Evolutionary conservation across 306 rosid genomes (phyloP), one percentile per base, ranked within the genome.

Genomic region (Sophora flavescens): DNA sequence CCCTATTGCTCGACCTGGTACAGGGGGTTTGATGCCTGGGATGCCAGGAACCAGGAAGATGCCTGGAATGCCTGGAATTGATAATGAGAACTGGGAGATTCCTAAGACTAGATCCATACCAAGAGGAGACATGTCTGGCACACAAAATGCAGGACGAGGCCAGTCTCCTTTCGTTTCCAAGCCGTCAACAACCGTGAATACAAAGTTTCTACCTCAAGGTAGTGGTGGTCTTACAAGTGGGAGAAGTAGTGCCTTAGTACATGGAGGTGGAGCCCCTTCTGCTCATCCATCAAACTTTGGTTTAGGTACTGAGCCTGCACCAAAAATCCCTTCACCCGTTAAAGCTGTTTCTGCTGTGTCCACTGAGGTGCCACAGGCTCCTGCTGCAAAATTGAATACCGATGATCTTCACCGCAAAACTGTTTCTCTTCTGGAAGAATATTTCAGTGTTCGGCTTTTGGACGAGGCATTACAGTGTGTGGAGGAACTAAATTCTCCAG

Each of bases 21-120:
- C 85, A 4, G 99, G 99, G 1, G 98, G 98, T 22, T 82, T 93
- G 95, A 95, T 95, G 97, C 99, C 99, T 16, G 99, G 99, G 72
- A 88, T 92, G 97, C 98, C 98, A 0, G 99, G 99, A 78, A 70
- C 88, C 33, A 92, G 97, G 83, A 95, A 87, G 88, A 91, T 92
- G 96, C 96, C 97, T 74, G 97, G 95, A 66, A 89, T 89, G 92
- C 96, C 99, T 39, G 97, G 90, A 58, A 76, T 96, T 28, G 99
- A 96, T 80, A 86, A 87, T 85, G 99, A 91, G 73, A 88, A 87
- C 74, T 93, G 99, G 98, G 99, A 96, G 84, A 75, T 89, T 8
- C 91, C 87, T 28, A 90, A 87, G 86, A 38, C 77, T 9, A 85
- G 98, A 45, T 64, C 98, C 22, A 83, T 84, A 81, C 87, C 97